phyloP scores from a whole-genome alignment of 2,329 filamentous ascomycete genomes.

The Monosporascus sp. region DNA sequence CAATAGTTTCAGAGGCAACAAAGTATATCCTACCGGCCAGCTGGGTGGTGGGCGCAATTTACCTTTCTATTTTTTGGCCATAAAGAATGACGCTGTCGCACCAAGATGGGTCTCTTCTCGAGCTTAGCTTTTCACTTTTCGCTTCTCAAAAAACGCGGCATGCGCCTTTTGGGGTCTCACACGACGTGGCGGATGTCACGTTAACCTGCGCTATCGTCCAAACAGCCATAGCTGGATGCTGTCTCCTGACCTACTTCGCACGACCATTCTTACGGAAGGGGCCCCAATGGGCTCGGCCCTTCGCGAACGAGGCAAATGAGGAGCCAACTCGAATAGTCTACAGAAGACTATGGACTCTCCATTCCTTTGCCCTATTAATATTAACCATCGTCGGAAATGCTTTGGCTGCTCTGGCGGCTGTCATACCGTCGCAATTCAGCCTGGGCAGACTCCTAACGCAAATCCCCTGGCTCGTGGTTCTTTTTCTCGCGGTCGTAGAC shows the following conservation, averaged over 20 bases:
- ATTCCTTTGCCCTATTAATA: constrained; percentile 31
- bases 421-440: constrained; percentile 22
- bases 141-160: not conserved
- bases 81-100: not conserved
- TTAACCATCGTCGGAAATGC: constrained; percentile 30
- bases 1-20: too few species aligned
- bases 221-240: constrained; percentile 24
- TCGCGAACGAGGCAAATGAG: constrained; percentile 33
- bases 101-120: not conserved
- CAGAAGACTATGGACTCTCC: constrained; percentile 31
- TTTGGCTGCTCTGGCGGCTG: constrained; percentile 25
- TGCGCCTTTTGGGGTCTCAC: not conserved
- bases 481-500: constrained; percentile 32
- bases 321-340: not conserved
- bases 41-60: too few species aligned
- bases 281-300: constrained; percentile 38
- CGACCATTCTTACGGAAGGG: constrained; percentile 21
- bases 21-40: too few species aligned
- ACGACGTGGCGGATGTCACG: constrained; percentile 14
- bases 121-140: constrained; percentile 2
- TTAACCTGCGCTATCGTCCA: constrained; percentile 20
- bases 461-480: constrained; percentile 33
- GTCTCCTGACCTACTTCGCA: constrained; percentile 25
- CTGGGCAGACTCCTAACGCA: constrained; percentile 27
- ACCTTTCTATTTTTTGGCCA: not conserved